Percentiles rank a stretch among this genome's conserved stretches.
These are phyloP conservation scores for Microbotryomycetes sp. DNA, from an alignment of 1,284 basidiomycete species.

Conservation along the genomic window DNA sequence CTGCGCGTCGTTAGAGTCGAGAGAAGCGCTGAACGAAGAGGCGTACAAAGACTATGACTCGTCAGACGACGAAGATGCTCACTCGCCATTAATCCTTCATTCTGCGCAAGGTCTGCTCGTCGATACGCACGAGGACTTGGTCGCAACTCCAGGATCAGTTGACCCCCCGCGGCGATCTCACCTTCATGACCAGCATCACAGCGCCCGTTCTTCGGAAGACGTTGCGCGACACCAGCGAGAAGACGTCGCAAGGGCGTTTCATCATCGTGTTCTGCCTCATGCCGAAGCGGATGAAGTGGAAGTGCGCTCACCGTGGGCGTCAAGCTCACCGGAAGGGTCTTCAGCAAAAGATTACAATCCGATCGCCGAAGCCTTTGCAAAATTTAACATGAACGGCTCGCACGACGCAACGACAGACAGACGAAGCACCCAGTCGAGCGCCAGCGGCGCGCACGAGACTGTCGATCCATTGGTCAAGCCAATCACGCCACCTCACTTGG, in stretches of 20 bases:
- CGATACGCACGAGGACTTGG: constrained; percentile 3
- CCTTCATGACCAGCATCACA: constrained; percentile 36
- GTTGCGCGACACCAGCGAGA: background rate
- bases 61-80: constrained; percentile 29
- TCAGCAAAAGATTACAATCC: background rate
- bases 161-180: constrained; percentile 22
- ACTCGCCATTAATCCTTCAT: background rate
- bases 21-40: constrained; percentile 29
- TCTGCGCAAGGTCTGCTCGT: background rate
- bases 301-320: background rate
- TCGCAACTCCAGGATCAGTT: background rate
- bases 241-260: background rate
- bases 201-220: background rate
- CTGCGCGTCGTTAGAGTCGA: constrained; percentile 30
- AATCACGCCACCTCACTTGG: constrained; percentile 25
- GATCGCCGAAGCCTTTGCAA: background rate
- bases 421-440: background rate
- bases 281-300: background rate
- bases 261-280: constrained; percentile 2
- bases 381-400: constrained; percentile 5
- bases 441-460: constrained; percentile 40
- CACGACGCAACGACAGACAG: too few relatives aligned
- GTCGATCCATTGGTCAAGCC: constrained; percentile 54
- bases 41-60: constrained; percentile 38
- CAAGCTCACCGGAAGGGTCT: background rate